A percentile compares a stretch with the other conserved stretches of the same genome.
phyloP scores from a whole-genome alignment of 306 rosid species.

The Cicer arietinum region DNA sequence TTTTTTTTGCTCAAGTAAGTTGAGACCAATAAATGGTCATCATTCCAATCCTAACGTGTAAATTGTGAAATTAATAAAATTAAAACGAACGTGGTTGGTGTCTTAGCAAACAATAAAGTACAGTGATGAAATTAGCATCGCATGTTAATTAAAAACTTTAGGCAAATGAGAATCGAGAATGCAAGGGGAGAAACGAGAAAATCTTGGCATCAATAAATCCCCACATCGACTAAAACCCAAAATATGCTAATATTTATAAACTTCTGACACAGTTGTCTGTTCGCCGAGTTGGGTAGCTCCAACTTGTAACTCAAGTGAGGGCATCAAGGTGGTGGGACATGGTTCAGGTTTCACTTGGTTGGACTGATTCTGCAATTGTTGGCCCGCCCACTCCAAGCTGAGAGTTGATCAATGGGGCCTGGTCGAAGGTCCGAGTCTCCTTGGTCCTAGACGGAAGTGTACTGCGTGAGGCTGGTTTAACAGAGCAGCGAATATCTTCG shows the following conservation, averaged over 20 bases:
- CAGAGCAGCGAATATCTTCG: not conserved
- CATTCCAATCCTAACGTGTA: too few relatives aligned
- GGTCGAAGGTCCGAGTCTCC: not conserved
- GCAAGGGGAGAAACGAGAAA: not conserved
- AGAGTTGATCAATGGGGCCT: not conserved
- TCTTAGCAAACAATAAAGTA: too few relatives aligned
- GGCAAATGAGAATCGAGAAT: too few relatives aligned
- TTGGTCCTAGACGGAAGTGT: not conserved
- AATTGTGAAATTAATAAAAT: too few relatives aligned
- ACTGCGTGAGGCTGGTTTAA: not conserved
- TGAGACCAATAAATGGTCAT: too few relatives aligned
- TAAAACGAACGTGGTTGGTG: too few relatives aligned
- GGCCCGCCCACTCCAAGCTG: not conserved
- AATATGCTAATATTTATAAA: not conserved
- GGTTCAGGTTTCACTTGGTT: not conserved
- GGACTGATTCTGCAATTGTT: not conserved
- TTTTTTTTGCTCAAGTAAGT: too few relatives aligned
- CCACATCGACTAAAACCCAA: not conserved
- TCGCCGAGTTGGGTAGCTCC: not conserved
- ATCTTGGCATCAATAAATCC: not conserved
- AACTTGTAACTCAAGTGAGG: not conserved
- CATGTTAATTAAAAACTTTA: too few relatives aligned
- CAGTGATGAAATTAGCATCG: too few relatives aligned
- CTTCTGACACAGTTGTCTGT: not conserved
- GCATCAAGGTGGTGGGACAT: not conserved